Conservation (phyloP, 2,329 filamentous ascomycete species). For the Exophiala lecanii-corni region DNA sequence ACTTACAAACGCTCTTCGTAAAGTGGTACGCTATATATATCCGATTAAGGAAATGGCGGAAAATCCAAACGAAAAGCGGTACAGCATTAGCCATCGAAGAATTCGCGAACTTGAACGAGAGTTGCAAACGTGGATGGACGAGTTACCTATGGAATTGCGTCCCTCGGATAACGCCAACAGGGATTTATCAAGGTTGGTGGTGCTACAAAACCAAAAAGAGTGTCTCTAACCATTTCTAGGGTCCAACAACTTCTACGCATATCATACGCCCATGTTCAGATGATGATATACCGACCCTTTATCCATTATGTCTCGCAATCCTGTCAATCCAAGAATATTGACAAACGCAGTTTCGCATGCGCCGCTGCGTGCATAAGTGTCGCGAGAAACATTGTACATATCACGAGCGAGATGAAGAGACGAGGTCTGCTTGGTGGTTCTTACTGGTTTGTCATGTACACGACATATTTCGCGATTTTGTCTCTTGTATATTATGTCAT, state of each 20-base stretch:
- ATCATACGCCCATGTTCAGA: slow-evolving; percentile 60
- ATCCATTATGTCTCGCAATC: slow-evolving; percentile 57
- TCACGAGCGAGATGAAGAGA: slow-evolving; percentile 61
- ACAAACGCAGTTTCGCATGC: slow-evolving; percentile 61
- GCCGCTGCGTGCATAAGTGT: slow-evolving; percentile 63
- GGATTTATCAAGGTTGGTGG: slow-evolving; percentile 64
- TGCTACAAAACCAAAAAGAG: slow-evolving; percentile 25
- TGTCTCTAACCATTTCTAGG: slow-evolving; percentile 32
- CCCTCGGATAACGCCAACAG: slow-evolving; percentile 72
- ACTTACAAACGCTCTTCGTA: slow-evolving; percentile 54
- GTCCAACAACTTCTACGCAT: slow-evolving; percentile 58
- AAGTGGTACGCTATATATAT: slow-evolving; percentile 61
- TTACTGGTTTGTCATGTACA: slow-evolving; percentile 67
- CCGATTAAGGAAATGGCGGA: slow-evolving; percentile 47
- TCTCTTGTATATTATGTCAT: slow-evolving; percentile 61
- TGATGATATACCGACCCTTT: slow-evolving; percentile 62
- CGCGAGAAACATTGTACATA: slow-evolving; percentile 62
- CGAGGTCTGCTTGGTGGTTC: slow-evolving; percentile 57
- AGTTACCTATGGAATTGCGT: slow-evolving; percentile 69
- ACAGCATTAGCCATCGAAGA: slow-evolving; percentile 59
- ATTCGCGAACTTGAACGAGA: slow-evolving; percentile 62
- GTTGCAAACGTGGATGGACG: slow-evolving; percentile 59
- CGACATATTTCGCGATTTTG: slow-evolving; percentile 62
- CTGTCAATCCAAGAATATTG: slow-evolving; percentile 48
- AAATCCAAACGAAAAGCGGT: slow-evolving; percentile 48